Evolutionary conservation across 2,329 filamentous ascomycete species (phyloP).

Genomic region (Parastagonospora nodorum): DNA sequence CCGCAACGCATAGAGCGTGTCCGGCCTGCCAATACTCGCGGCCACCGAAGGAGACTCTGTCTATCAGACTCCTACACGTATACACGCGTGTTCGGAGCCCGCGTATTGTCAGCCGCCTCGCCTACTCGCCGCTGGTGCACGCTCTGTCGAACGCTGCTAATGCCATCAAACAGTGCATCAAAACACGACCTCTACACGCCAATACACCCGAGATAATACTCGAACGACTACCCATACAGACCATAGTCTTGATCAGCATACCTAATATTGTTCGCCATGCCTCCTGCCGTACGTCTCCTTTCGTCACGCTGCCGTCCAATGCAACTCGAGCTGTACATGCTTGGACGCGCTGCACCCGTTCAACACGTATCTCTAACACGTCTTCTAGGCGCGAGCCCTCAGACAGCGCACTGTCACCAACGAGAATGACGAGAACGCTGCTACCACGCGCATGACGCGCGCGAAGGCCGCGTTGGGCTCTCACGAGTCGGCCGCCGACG

Average conservation of each 20-base stretch:
- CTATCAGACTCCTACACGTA: conserved; percentile 25
- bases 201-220: conserved; percentile 31
- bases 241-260: conserved; percentile 44
- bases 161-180: conserved; percentile 40
- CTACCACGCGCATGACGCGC: conserved; percentile 83
- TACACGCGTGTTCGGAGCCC: conserved; percentile 23
- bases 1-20: conserved; percentile 38
- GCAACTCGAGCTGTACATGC: too few relatives aligned
- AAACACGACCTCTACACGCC: conserved; percentile 41
- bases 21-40: conserved; percentile 33
- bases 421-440: conserved; percentile 90
- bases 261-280: conserved; percentile 56
- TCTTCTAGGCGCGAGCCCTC: conserved; percentile 67
- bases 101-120: conserved; percentile 29
- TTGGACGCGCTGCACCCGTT: too few relatives aligned
- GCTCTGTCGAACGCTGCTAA: conserved; percentile 31
- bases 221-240: conserved; percentile 17
- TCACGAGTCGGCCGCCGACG: conserved; percentile 61
- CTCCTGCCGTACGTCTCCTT: conserved; percentile 58
- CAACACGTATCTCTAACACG: conserved; percentile 47
- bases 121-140: conserved; percentile 16
- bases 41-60: conserved; percentile 30
- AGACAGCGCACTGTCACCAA: conserved; percentile 79
- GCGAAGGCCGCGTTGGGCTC: conserved; percentile 77
- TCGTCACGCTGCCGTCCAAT: conserved; percentile 4